Evolutionary conservation across 2,329 filamentous ascomycete genomes (phyloP).

Genomic region (Penicillium glabrum): DNA sequence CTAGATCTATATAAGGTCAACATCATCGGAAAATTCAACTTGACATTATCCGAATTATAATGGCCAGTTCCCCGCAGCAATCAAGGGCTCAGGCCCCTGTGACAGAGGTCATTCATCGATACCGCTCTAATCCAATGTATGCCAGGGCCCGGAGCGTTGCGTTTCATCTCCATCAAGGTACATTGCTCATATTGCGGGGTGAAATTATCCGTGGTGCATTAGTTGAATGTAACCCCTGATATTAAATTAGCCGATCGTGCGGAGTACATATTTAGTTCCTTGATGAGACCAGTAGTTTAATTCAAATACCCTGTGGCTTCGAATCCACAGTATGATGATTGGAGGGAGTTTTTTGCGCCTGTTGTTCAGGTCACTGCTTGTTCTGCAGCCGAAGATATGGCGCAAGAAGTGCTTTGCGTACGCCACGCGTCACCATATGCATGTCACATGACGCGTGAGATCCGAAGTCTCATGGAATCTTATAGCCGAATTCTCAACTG

Average conservation of each 20-base stretch:
- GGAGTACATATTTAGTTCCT: background rate
- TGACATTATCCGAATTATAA: no score
- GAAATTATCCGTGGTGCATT: background rate
- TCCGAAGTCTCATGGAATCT: background rate
- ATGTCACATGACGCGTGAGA: background rate
- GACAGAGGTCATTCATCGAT: background rate
- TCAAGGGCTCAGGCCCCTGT: background rate
- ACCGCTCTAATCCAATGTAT: no score
- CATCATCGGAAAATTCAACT: background rate
- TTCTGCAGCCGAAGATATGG: background rate
- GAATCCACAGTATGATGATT: background rate
- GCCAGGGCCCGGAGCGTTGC: no score
- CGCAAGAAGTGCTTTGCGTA: background rate
- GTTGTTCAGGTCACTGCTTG: background rate
- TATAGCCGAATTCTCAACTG: no score
- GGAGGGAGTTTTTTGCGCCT: background rate
- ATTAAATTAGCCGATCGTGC: background rate
- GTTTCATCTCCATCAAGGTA: background rate
- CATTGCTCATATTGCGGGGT: background rate
- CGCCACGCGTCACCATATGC: background rate
- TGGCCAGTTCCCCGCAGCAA: background rate
- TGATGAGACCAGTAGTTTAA: no score
- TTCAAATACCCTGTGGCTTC: background rate
- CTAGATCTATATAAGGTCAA: background rate
- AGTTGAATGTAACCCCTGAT: background rate